Conservation (phyloP, 331 rosid species). For the Ulmus americana region DNA sequence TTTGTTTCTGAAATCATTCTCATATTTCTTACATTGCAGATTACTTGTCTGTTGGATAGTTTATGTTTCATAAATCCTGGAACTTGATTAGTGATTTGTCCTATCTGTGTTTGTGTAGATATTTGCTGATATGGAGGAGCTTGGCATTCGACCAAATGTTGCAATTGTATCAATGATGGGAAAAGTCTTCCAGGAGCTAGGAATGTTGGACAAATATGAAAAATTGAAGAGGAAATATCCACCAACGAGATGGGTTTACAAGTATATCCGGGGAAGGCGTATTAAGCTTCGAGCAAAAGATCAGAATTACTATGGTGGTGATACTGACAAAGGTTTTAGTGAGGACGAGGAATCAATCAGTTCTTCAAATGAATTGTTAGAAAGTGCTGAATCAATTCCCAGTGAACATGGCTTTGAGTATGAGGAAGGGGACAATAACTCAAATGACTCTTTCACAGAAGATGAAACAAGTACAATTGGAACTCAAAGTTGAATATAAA, state of each 20-base stretch:
- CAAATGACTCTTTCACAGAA: constrained; percentile 24
- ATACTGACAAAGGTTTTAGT: constrained; percentile 13
- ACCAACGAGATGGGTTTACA: constrained; percentile 64
- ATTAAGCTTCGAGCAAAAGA: constrained; percentile 37
- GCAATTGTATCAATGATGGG: constrained; percentile 60
- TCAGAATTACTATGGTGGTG: constrained; percentile 10
- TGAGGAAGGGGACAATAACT: constrained; percentile 25
- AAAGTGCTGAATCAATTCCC: constrained; percentile 30
- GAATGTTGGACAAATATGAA: constrained; percentile 62
- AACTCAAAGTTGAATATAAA: constrained; percentile 22
- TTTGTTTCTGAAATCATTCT: constrained; percentile 6
- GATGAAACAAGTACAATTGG: constrained; percentile 27
- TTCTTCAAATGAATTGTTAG: constrained; percentile 6
- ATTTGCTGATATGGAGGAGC: constrained; percentile 99
- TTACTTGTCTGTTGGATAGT: constrained; percentile 13
- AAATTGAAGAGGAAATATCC: constrained; percentile 68
- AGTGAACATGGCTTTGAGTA: constrained; percentile 20
- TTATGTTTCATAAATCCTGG: not conserved
- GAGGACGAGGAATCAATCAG: constrained; percentile 12
- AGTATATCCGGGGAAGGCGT: constrained; percentile 69
- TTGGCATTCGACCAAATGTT: constrained; percentile 54
- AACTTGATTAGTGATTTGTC: constrained; percentile 15
- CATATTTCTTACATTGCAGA: not conserved
- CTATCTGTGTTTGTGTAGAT: constrained; percentile 35
- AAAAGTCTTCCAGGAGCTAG: constrained; percentile 65